phyloP scores from a whole-genome alignment of 257 asterid genomes.

The Solanum megistacrolobum region DNA sequence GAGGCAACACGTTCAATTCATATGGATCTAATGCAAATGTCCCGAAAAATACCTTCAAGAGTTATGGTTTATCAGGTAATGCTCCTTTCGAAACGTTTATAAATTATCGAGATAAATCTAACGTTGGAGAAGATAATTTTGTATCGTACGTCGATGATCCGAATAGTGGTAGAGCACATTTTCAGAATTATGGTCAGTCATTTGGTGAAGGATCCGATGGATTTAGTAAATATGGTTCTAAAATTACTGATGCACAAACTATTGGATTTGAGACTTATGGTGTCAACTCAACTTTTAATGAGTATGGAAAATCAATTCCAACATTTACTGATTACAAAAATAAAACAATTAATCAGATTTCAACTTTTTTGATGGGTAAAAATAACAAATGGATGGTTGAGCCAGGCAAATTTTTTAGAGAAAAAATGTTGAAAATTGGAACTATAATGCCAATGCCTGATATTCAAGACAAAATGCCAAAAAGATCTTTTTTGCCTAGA shows the following conservation, averaged over 20 bases:
- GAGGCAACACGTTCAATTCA: conserved; percentile 39
- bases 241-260: conserved; percentile 15
- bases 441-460: conserved; percentile 80
- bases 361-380: background rate
- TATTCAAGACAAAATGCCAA: conserved; percentile 77
- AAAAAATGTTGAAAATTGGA: conserved; percentile 52
- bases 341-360: conserved; percentile 7
- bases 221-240: conserved; percentile 63
- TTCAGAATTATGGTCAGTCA: conserved; percentile 55
- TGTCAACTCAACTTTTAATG: conserved; percentile 55
- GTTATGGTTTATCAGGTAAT: conserved; percentile 48
- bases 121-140: conserved; percentile 69
- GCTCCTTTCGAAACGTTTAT: conserved; percentile 45
- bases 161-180: conserved; percentile 31
- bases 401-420: conserved; percentile 80
- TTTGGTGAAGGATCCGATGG: conserved; percentile 66
- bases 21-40: conserved; percentile 45
- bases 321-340: conserved; percentile 43
- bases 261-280: conserved; percentile 49
- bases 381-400: conserved; percentile 58
- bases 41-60: conserved; percentile 50
- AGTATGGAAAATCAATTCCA: conserved; percentile 33
- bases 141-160: conserved; percentile 51
- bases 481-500: conserved; percentile 88
- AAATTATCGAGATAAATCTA: conserved; percentile 57